Conservation (phyloP, 352 stramenopile species). For the Pythium utonaiense region DNA sequence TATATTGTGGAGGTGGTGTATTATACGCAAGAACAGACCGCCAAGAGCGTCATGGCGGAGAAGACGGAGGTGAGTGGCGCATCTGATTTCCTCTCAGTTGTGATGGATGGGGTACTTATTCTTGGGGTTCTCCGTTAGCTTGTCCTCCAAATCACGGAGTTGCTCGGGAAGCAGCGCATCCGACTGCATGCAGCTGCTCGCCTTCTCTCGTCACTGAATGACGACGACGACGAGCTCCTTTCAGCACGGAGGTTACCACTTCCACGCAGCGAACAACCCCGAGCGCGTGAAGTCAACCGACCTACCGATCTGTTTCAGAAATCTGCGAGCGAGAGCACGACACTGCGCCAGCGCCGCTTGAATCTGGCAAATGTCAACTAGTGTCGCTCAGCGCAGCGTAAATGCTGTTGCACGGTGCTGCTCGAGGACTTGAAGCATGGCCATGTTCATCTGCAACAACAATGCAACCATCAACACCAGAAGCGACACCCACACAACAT, state of each 20-base stretch:
- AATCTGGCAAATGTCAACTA: neutral
- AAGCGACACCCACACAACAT: neutral
- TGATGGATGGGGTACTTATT: neutral
- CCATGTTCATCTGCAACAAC: constrained; percentile 49
- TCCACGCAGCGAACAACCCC: constrained; percentile 5
- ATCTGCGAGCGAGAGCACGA: constrained; percentile 24
- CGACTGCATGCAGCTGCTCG: constrained; percentile 24
- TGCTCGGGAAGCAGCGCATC: constrained; percentile 29
- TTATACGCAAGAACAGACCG: constrained; percentile 65
- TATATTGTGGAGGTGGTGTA: constrained; percentile 76
- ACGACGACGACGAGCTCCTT: neutral
- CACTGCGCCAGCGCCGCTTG: constrained; percentile 20
- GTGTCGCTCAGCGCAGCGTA: neutral
- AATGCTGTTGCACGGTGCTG: constrained; percentile 29
- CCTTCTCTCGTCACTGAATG: constrained; percentile 1
- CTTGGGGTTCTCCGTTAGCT: constrained; percentile 5
- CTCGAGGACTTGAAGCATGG: constrained; percentile 57
- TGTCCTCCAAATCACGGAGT: constrained; percentile 53
- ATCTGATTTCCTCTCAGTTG: neutral
- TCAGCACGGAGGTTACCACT: neutral
- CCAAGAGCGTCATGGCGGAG: constrained; percentile 55
- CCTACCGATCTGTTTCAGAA: constrained; percentile 17
- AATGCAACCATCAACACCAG: neutral
- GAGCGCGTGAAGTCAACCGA: neutral
- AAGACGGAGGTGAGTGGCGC: constrained; percentile 50